These are phyloP conservation scores for Capronia coronata DNA, from an alignment of 2,329 filamentous ascomycete genomes.

Conservation along the genomic window DNA sequence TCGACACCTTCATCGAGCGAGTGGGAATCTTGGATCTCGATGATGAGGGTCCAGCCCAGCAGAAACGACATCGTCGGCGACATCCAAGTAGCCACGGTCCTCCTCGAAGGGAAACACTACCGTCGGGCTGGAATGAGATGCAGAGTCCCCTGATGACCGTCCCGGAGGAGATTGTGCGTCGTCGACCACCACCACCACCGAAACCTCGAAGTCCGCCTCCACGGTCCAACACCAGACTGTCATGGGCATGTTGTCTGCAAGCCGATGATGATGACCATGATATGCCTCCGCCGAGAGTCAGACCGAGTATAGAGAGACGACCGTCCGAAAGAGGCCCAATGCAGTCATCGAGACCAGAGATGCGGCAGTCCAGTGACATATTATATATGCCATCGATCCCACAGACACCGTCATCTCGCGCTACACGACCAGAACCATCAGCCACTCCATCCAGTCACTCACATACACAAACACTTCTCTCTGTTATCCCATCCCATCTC, in stretches of 20 bases:
- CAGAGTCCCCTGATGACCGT: conserved; percentile 42
- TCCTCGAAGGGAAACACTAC: conserved; percentile 30
- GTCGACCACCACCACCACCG: conserved; percentile 23
- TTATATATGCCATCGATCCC: background rate
- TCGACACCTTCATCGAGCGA: conserved; percentile 79
- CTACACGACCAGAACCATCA: conserved; percentile 21
- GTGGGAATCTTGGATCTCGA: conserved; percentile 67
- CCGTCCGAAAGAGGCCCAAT: background rate
- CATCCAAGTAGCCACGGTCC: conserved; percentile 15
- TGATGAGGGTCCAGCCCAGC: conserved; percentile 23
- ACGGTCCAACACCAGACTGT: conserved; percentile 26
- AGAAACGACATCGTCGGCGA: conserved; percentile 24
- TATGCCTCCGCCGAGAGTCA: conserved; percentile 9
- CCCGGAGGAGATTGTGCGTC: conserved; percentile 33
- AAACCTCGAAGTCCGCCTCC: conserved; percentile 11
- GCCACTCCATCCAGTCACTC: conserved; percentile 30
- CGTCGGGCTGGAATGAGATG: conserved; percentile 42
- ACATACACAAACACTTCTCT: conserved; percentile 47
- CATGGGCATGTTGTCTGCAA: conserved; percentile 26
- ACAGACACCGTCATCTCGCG: conserved; percentile 11
- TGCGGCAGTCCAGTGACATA: conserved; percentile 5
- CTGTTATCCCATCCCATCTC: conserved; percentile 62
- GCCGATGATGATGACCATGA: conserved; percentile 24
- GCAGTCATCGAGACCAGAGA: conserved; percentile 6
- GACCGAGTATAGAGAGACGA: background rate